Percentiles rank a stretch among this genome's conserved stretches.
Conservation (phyloP, 2,329 filamentous ascomycete species). For the Helotiales sp. region DNA sequence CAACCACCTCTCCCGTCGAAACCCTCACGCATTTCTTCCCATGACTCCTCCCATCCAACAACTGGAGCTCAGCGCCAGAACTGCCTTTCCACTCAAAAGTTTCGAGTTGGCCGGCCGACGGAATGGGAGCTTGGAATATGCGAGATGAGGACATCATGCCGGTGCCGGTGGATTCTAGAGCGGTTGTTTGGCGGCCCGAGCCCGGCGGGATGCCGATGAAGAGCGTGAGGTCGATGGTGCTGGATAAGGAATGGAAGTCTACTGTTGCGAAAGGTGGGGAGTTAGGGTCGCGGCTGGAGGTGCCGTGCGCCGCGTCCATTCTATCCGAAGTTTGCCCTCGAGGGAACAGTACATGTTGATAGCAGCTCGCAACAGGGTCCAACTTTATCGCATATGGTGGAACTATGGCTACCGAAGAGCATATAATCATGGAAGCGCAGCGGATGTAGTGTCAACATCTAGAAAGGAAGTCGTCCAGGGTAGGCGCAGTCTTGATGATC, state of each 20-base stretch:
- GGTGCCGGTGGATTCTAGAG: slow-evolving; percentile 12
- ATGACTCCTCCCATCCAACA: slow-evolving; percentile 23
- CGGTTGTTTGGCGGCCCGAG: not conserved
- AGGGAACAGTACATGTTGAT: too few relatives aligned
- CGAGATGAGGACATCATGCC: slow-evolving; percentile 6
- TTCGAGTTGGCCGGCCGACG: slow-evolving; percentile 3
- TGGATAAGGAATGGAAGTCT: slow-evolving; percentile 29
- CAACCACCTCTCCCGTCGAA: slow-evolving; percentile 27
- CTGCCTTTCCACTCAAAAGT: slow-evolving; percentile 32
- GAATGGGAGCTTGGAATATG: slow-evolving; percentile 5
- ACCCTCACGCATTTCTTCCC: slow-evolving; percentile 32
- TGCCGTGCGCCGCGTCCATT: too few relatives aligned
- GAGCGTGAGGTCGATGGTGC: slow-evolving; percentile 23
- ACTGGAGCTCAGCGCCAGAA: slow-evolving; percentile 23
- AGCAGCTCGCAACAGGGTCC: too few relatives aligned
- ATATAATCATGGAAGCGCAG: too few relatives aligned
- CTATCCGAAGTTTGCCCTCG: too few relatives aligned
- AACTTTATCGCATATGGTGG: too few relatives aligned
- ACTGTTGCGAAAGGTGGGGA: slow-evolving; percentile 31
- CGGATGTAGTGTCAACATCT: too few relatives aligned
- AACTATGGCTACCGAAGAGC: too few relatives aligned
- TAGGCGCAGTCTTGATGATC: too few relatives aligned
- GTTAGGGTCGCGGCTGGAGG: slow-evolving; percentile 5
- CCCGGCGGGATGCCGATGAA: slow-evolving; percentile 12
- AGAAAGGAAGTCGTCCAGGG: too few relatives aligned